These are phyloP conservation scores for Apophysomyces variabilis DNA, from an alignment of 371 early-diverging fungal species.

Conservation along the genomic window DNA sequence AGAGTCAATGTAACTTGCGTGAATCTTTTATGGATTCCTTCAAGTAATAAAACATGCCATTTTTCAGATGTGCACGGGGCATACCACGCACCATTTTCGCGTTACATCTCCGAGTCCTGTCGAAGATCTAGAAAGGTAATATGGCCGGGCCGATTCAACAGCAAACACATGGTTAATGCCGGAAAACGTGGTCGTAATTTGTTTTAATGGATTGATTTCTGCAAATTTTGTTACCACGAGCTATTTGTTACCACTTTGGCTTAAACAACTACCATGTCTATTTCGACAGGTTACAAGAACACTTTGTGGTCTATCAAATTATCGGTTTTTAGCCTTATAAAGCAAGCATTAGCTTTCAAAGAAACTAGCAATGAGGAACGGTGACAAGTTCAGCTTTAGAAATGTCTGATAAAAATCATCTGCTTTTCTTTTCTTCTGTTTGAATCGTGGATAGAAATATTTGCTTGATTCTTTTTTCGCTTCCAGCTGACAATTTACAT, in stretches of 20 bases:
- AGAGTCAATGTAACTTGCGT: background rate
- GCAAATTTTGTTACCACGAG: conserved; percentile 1
- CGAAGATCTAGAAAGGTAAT: conserved; percentile 7
- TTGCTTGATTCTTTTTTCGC: background rate
- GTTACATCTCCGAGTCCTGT: background rate
- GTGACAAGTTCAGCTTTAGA: background rate
- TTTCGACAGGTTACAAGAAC: background rate
- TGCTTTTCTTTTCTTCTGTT: background rate
- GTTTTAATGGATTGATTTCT: background rate
- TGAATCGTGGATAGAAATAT: background rate
- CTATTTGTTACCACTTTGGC: background rate
- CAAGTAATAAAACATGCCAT: background rate
- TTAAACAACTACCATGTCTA: background rate
- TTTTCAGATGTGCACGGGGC: conserved; percentile 7
- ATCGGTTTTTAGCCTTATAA: conserved; percentile 10
- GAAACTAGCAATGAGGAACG: background rate
- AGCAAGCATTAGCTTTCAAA: background rate
- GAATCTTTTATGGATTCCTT: background rate
- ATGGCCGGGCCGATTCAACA: background rate
- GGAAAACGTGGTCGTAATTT: conserved; percentile 1
- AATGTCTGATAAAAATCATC: background rate
- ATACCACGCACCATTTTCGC: conserved; percentile 4
- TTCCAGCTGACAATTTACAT: conserved; percentile 7
- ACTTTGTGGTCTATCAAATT: background rate
- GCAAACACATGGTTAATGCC: conserved; percentile 7